These are phyloP conservation scores for Exophiala oligosperma DNA, from an alignment of 2,329 filamentous ascomycete genomes.

Conservation along the genomic window DNA sequence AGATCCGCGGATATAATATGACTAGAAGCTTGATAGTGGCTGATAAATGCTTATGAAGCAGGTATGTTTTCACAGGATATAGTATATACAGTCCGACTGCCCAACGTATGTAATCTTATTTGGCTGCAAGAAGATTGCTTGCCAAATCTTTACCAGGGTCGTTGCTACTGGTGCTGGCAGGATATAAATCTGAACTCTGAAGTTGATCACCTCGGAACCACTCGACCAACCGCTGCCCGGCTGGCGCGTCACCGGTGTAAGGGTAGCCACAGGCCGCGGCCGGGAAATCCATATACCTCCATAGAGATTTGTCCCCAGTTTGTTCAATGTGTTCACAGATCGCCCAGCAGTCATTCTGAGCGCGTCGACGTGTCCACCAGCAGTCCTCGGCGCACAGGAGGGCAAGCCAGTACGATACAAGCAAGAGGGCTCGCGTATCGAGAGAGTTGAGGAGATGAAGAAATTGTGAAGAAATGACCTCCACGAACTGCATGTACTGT, in stretches of 20 bases:
- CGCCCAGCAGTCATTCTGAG: conserved; percentile 7
- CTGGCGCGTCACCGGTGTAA: not conserved
- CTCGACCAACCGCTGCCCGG: too few species aligned
- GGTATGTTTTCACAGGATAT: too few species aligned
- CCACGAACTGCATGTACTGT: conserved; percentile 11
- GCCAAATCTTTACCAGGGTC: too few species aligned
- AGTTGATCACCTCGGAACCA: too few species aligned
- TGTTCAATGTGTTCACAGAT: conserved; percentile 8
- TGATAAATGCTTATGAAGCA: too few species aligned
- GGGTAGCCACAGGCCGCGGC: conserved; percentile 9
- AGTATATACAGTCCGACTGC: too few species aligned
- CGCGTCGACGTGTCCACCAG: conserved; percentile 7
- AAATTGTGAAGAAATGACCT: conserved; percentile 5
- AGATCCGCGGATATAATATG: too few species aligned
- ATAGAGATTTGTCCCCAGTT: conserved; percentile 1
- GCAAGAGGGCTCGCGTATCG: conserved; percentile 7
- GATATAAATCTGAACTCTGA: too few species aligned
- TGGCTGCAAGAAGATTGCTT: too few species aligned
- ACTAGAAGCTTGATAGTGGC: too few species aligned
- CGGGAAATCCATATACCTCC: conserved; percentile 14
- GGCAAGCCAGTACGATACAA: conserved; percentile 12
- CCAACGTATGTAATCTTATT: too few species aligned
- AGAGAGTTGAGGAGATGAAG: conserved; percentile 4
- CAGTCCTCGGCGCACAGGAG: conserved; percentile 9
- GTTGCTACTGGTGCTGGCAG: too few species aligned